Evolutionary conservation across 2,329 filamentous ascomycete species (phyloP), one percentile per base, ranked within the genome.

Genomic region (Apiospora malaysiana): DNA sequence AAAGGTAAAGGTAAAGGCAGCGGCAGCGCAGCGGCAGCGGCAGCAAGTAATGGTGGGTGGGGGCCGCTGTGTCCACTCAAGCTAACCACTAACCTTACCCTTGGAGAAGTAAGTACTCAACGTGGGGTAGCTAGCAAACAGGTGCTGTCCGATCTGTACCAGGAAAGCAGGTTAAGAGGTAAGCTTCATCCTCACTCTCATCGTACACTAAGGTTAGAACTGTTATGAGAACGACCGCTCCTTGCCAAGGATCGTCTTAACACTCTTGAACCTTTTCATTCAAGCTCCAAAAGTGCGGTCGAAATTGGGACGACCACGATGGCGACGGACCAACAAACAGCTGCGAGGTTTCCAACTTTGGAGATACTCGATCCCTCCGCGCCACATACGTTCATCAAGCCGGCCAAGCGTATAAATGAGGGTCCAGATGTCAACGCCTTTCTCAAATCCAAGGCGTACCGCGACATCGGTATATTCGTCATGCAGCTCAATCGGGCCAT

Each of bases 401-500:
- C 96, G 0, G 79, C 80, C 70, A 99, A 98, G 82, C 87, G 87
- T 77, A 99, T 99, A 83, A 88, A 97, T 82, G 93, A 96, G 77
- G 92, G 92, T 70, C 85, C 91, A 72, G 94, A 98, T 85, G 93
- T 99, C 70, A 81, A 89, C 25, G 89, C 88, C 73, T 99, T 98
- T 81, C 89, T 97, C 69, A 88, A 87, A 10, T 94, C 93, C 67
- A 89, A 89, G 75, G 96, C 94, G 63, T 98, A 98, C 82, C 88
- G 90, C 71, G 94, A 98, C 79, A 93, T 99, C 69, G 92, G 94
- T 81, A 88, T 89, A 66, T 98, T 97, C 80, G 85, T 98, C 66
- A 86, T 97, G 74, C 96, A 98, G 82, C 90, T 99, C 67, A 98
- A 97, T 81, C 90, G 92, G 71, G 89, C 95, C 14, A 90, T 98